Evolutionary conservation across 345 rosid species (phyloP), one percentile per base, ranked within the genome.

Genomic region (Brassica rapa): DNA sequence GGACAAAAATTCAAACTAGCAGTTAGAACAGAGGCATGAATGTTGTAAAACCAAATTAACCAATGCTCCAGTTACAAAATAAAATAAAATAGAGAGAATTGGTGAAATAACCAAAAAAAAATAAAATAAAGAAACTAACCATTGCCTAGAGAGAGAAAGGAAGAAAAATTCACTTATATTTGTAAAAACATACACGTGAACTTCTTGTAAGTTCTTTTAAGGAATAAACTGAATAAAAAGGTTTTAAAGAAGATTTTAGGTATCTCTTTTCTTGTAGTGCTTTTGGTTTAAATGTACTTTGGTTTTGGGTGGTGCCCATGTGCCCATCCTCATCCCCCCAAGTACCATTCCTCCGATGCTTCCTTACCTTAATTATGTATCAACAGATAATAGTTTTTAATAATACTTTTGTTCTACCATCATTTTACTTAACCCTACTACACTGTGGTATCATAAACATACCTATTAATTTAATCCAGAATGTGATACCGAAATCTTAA

Each of bases 101-200:
- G 21, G 21, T 75, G 32, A 29, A 29, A 19, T 19, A 19, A 19
- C 21, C 21, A 19, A 19, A 19, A 19, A 19, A 19, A 19, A 19
- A 0, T 19, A 19, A 19, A 19, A 19, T 19, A 19, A 19, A 19
- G 21, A 19, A 19, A 19, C 21, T 19, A 19, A 19, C 21, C 21
- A 19, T 19, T 19, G 21, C 21, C 21, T 19, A 19, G 21, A 19
- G 21, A 19, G 21, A 19, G 21, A 19, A 19, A 19, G 21, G 21
- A 19, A 19, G 21, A 19, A 19, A 19, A 19, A 19, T 84, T 82
- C 82, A 37, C 43, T 37, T 37, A 37, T 37, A 75, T 43, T 49
- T 7, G 25, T 63, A 56, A 72, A 53, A 78, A 66, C 73, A 84
- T 82, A 82, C 89, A 91, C 89, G 91, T 85, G 90, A 89, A 82